phyloP scores from a whole-genome alignment of 257 asterid genomes.

The Voacanga thouarsii region DNA sequence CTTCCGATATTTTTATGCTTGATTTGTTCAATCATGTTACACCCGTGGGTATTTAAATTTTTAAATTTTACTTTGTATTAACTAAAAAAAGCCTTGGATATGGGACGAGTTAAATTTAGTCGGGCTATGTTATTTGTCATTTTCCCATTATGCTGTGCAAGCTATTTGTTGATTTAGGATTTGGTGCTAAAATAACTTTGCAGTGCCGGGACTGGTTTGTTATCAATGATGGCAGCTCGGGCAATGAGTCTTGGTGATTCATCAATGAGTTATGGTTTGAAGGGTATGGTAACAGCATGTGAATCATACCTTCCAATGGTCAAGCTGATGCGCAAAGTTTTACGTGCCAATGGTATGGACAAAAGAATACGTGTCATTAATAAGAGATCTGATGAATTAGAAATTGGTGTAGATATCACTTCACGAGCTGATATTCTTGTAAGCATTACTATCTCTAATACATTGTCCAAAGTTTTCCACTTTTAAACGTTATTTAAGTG shows the following conservation, averaged over 20 bases:
- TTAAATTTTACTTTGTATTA: too few relatives aligned
- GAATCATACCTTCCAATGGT: conserved; percentile 98
- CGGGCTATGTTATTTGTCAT: background rate
- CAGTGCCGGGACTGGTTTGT: conserved; percentile 94
- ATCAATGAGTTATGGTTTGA: conserved; percentile 25
- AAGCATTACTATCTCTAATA: conserved; percentile 24
- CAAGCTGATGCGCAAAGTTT: conserved; percentile 73
- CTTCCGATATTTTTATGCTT: background rate
- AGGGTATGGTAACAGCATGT: conserved; percentile 78
- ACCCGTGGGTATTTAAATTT: too few relatives aligned
- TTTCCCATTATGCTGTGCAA: background rate
- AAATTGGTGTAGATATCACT: conserved; percentile 68
- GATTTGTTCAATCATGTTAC: background rate
- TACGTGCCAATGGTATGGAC: conserved; percentile 64
- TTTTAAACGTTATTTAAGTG: background rate
- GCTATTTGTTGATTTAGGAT: conserved; percentile 12
- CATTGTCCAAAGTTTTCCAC: background rate
- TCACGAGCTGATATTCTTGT: conserved; percentile 88
- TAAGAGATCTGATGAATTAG: conserved; percentile 92
- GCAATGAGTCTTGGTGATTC: conserved; percentile 56
- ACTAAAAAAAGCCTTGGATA: too few relatives aligned
- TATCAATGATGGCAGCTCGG: conserved; percentile 91
- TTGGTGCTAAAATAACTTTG: conserved; percentile 19
- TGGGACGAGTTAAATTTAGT: background rate
- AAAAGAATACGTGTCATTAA: conserved; percentile 56